These are phyloP conservation scores for Ophiostoma australiae DNA, from an alignment of 2,329 filamentous ascomycete genomes.

Conservation along the genomic window DNA sequence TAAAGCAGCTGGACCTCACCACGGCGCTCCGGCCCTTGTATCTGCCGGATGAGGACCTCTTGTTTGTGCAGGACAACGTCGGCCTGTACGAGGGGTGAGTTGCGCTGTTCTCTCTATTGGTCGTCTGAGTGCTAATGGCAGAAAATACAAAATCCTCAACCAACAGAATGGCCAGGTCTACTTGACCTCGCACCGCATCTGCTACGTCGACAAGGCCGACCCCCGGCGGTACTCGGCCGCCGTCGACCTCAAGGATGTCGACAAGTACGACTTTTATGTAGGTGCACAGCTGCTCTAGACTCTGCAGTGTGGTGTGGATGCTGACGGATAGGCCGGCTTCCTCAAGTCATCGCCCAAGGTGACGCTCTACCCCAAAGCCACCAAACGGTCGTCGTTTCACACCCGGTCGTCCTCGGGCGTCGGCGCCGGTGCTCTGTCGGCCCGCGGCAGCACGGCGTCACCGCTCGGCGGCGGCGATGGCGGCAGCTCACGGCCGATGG, in stretches of 20 bases:
- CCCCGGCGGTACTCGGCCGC: conserved; percentile 79
- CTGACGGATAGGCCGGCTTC: conserved; percentile 65
- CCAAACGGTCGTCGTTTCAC: conserved; percentile 32
- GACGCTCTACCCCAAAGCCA: conserved; percentile 78
- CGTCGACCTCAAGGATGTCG: conserved; percentile 84
- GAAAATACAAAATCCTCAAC: conserved; percentile 90
- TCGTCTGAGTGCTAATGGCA: conserved; percentile 35
- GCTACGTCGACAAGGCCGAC: conserved; percentile 86
- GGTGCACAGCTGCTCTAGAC: conserved; percentile 27
- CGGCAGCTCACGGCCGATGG: conserved; percentile 39
- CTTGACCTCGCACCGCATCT: conserved; percentile 88
- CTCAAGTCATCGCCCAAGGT: conserved; percentile 93
- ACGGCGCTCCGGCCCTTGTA: conserved; percentile 91
- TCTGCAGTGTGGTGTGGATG: background rate
- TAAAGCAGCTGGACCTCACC: conserved; percentile 91
- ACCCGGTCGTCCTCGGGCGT: conserved; percentile 46
- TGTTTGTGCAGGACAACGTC: conserved; percentile 97
- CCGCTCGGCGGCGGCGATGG: conserved; percentile 43
- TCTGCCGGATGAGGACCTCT: conserved; percentile 84
- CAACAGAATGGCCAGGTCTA: conserved; percentile 97
- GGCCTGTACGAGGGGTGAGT: conserved; percentile 94
- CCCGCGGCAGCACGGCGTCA: conserved; percentile 45
- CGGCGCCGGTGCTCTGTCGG: conserved; percentile 43
- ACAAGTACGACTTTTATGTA: conserved; percentile 85
- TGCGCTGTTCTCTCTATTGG: background rate